Evolutionary conservation across 2,329 filamentous ascomycete genomes (phyloP).

Genomic region (Colletotrichum brevisporum): DNA sequence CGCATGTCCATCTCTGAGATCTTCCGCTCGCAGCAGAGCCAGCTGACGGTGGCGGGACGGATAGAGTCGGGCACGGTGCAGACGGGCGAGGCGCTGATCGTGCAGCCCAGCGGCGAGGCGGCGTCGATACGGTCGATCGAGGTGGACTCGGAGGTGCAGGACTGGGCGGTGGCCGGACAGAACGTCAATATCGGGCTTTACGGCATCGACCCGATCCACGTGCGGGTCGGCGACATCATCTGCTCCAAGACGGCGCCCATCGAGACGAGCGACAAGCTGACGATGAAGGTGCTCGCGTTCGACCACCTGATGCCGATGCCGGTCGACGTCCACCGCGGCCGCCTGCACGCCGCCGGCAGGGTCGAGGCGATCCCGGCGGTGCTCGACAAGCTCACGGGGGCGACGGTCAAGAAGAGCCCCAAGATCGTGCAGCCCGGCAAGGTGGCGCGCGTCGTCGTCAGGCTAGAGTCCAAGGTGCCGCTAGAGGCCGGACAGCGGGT

Average conservation of each 20-base stretch:
- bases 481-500: slow-evolving; percentile 85
- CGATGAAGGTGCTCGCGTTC: slow-evolving; percentile 88
- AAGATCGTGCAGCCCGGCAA: slow-evolving; percentile 84
- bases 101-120: slow-evolving; percentile 85
- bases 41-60: slow-evolving; percentile 87
- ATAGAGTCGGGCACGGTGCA: slow-evolving; percentile 89
- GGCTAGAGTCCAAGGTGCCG: slow-evolving; percentile 80
- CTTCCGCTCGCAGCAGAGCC: slow-evolving; percentile 85
- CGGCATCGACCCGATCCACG: slow-evolving; percentile 86
- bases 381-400: slow-evolving; percentile 84
- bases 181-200: slow-evolving; percentile 87
- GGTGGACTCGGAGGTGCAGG: slow-evolving; percentile 78
- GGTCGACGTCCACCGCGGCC: slow-evolving; percentile 89
- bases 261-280: slow-evolving; percentile 79
- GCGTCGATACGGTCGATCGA: slow-evolving; percentile 87
- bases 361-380: slow-evolving; percentile 80
- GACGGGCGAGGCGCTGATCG: slow-evolving; percentile 82
- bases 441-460: slow-evolving; percentile 83
- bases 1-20: slow-evolving; percentile 91
- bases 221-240: slow-evolving; percentile 89
- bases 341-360: slow-evolving; percentile 82
- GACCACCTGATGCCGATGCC: slow-evolving; percentile 90
- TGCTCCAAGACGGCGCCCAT: slow-evolving; percentile 80
- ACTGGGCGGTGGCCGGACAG: slow-evolving; percentile 95
- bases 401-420: slow-evolving; percentile 85